Conservation (phyloP, 768 basidiomycete species). For the Pulveroboletus ravenelii region DNA sequence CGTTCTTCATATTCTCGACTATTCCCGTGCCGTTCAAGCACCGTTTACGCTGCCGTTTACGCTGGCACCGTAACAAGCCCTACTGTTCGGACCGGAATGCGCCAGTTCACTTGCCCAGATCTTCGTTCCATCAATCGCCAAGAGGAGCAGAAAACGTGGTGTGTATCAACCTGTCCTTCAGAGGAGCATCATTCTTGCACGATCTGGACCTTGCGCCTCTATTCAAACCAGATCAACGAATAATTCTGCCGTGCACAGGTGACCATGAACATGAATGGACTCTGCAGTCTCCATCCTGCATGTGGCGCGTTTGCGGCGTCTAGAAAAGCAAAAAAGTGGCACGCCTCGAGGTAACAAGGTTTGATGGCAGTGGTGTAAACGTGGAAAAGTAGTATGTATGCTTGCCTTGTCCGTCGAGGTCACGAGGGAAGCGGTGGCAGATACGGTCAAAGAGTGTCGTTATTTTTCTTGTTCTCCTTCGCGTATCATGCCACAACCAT, state of each 20-base stretch:
- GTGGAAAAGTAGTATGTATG: slow-evolving; percentile 1
- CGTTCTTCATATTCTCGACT: slow-evolving; percentile 8
- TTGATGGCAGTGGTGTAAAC: slow-evolving; percentile 18
- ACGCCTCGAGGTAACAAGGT: slow-evolving; percentile 28
- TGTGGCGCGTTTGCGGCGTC: slow-evolving; percentile 18
- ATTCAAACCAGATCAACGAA: slow-evolving; percentile 20
- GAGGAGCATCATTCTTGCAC: not conserved
- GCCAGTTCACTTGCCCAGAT: slow-evolving; percentile 7
- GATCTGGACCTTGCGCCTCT: not conserved
- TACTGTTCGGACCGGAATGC: not conserved
- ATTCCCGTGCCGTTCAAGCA: slow-evolving; percentile 20
- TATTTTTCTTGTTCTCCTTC: not conserved
- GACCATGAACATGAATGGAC: not conserved
- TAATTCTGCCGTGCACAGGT: not conserved
- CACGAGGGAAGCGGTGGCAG: slow-evolving; percentile 14
- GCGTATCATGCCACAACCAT: not conserved
- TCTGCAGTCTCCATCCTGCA: slow-evolving; percentile 2
- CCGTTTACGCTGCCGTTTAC: slow-evolving; percentile 13
- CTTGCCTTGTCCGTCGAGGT: slow-evolving; percentile 6
- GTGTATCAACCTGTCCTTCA: not conserved
- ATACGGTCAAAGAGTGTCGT: slow-evolving; percentile 9
- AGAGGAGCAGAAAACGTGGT: not conserved
- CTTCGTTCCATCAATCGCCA: not conserved
- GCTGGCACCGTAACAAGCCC: not conserved
- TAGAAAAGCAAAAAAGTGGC: slow-evolving; percentile 5